phyloP scores from a whole-genome alignment of 2,329 filamentous ascomycete genomes.

The Aspergillus pseudoterreus region DNA sequence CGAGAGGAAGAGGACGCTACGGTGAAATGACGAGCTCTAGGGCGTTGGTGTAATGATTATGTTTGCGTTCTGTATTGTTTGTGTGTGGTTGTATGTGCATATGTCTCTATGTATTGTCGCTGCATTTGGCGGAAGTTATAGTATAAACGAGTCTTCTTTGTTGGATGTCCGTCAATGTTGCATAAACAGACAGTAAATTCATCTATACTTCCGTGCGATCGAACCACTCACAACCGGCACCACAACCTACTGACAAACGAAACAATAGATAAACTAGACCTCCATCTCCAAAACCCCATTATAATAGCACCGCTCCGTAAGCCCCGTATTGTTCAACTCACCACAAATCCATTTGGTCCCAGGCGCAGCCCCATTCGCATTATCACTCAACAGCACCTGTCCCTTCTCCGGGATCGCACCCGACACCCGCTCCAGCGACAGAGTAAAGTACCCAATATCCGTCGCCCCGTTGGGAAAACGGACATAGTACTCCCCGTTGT shows the following conservation, averaged over 20 bases:
- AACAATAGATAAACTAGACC: background rate
- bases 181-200: too few relatives aligned
- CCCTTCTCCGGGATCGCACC: conserved; percentile 18
- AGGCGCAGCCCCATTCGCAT: conserved; percentile 10
- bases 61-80: conserved; percentile 4
- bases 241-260: background rate
- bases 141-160: too few relatives aligned
- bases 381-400: conserved; percentile 11
- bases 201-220: too few relatives aligned
- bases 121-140: background rate
- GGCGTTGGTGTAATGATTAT: conserved; percentile 22
- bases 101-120: background rate
- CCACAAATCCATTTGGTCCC: conserved; percentile 18
- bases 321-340: conserved; percentile 7
- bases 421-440: conserved; percentile 18
- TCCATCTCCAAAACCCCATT: conserved; percentile 12
- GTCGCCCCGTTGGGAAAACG: conserved; percentile 17
- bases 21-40: conserved; percentile 82
- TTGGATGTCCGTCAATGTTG: too few relatives aligned
- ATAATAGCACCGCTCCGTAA: conserved; percentile 15
- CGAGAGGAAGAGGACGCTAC: conserved; percentile 82
- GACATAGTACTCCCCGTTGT: conserved; percentile 22
- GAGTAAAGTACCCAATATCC: conserved; percentile 18
- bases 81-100: background rate
- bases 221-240: too few relatives aligned